A percentile compares a stretch with the other conserved stretches of the same genome.
Conservation (phyloP, 257 asterid species). For the Anisodus acutangulus region DNA sequence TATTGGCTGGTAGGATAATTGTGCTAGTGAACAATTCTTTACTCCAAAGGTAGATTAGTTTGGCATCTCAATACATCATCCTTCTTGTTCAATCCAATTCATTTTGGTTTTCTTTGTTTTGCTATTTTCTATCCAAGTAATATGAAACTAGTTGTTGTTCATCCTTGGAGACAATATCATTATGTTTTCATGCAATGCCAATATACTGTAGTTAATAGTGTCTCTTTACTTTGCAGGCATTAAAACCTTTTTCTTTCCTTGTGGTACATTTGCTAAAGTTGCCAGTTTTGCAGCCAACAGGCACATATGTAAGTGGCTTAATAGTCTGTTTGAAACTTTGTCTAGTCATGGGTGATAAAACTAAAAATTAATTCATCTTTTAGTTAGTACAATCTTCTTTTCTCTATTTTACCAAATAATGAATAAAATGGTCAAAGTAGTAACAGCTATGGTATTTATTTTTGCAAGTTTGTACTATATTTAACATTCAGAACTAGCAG, state of each 20-base stretch:
- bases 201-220: background rate
- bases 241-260: slow-evolving; percentile 72
- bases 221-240: slow-evolving; percentile 60
- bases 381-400: background rate
- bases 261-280: slow-evolving; percentile 78
- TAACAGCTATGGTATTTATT: background rate
- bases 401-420: background rate
- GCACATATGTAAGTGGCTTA: slow-evolving; percentile 68
- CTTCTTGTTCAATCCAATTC: slow-evolving; percentile 6
- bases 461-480: background rate
- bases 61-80: slow-evolving; percentile 13
- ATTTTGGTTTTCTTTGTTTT: background rate
- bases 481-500: background rate
- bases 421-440: slow-evolving; percentile 6
- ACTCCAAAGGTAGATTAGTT: background rate
- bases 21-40: background rate
- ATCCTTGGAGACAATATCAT: background rate
- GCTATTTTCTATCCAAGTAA: background rate
- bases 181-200: background rate
- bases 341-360: background rate
- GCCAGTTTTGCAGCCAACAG: slow-evolving; percentile 71
- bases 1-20: background rate
- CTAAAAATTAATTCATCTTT: background rate
- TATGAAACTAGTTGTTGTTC: background rate
- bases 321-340: background rate